phyloP scores from a whole-genome alignment of 2,329 filamentous ascomycete species.

The Neofusicoccum ribis region DNA sequence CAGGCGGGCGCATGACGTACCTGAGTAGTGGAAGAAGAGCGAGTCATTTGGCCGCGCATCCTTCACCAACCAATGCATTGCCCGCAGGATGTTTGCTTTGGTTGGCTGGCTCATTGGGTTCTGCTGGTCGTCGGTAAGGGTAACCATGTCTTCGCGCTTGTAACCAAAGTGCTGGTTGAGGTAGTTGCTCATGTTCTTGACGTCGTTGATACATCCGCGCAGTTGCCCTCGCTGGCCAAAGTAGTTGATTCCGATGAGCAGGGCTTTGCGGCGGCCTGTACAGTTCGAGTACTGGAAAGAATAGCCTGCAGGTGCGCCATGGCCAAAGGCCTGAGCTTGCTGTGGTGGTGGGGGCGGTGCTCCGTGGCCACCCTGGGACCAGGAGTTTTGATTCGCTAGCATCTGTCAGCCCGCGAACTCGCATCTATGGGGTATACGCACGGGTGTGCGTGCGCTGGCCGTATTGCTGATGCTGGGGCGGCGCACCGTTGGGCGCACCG shows the following conservation, averaged over 20 bases:
- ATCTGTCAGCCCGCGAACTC: slow-evolving; percentile 36
- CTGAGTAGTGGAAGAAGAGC: slow-evolving; percentile 96
- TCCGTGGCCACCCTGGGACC: slow-evolving; percentile 33
- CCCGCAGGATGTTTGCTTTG: slow-evolving; percentile 89
- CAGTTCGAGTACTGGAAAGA: slow-evolving; percentile 90
- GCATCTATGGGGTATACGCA: slow-evolving; percentile 27
- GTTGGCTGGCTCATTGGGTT: slow-evolving; percentile 97
- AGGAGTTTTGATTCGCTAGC: slow-evolving; percentile 43
- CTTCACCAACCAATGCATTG: slow-evolving; percentile 98
- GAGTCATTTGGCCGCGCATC: slow-evolving; percentile 91
- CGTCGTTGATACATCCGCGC: slow-evolving; percentile 93
- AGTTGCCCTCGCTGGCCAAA: slow-evolving; percentile 90
- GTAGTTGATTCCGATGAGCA: slow-evolving; percentile 95
- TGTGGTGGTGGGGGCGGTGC: slow-evolving; percentile 66
- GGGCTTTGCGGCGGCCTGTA: slow-evolving; percentile 82
- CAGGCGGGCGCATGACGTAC: slow-evolving; percentile 48
- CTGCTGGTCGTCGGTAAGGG: slow-evolving; percentile 93
- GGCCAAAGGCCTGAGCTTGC: slow-evolving; percentile 55
- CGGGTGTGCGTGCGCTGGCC: slow-evolving; percentile 24
- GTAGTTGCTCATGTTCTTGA: slow-evolving; percentile 94
- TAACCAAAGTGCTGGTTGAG: slow-evolving; percentile 88
- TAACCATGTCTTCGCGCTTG: slow-evolving; percentile 94
- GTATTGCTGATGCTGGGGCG: slow-evolving; percentile 22
- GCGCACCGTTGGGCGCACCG: slow-evolving; percentile 2
- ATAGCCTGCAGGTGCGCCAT: slow-evolving; percentile 77